Base-by-base conservation (phyloP, 768 basidiomycete genomes). In the Hirschioporus abietinus region DNA sequence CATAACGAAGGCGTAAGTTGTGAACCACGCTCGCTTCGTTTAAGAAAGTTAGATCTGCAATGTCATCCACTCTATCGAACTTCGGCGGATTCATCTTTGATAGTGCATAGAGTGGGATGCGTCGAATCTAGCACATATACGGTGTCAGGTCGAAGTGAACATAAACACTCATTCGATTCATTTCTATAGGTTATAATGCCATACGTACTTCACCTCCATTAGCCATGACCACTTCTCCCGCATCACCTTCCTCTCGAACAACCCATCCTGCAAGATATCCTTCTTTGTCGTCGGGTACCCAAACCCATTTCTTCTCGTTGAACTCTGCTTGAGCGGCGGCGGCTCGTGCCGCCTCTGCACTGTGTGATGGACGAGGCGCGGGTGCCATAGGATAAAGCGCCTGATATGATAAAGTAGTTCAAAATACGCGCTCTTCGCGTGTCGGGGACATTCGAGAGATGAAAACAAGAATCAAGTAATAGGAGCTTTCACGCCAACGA, bases 1-100 rank as follows among this genome's bases (percentile, higher is more conserved):
- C 91, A 77, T 95, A 99, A 77, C 97, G 84, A 71, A 93, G 79
- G 67, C 95, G 87, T 30, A 99, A 86, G 78, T 99, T 99, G 75
- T 99, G 94, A n/a, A 99, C 96, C 59, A 99, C 97, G 71, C 93
- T 95, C 12, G 97, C 96, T 83, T 99, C 97, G 76, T 99, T 99
- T 67, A 99, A 82, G 79, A 95, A 97, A 0, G 97, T 98, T 68
- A 99, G 83, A 79, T 99, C 96, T 58, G 97, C 97, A 70, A 99
- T 99, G 76, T 99, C 97, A 70, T 95, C 94, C 4, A 96, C 96
- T 35, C 94, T 87, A 80, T 99, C 96, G 76, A 99, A 99, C 78
- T 98, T 97, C 60, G 96, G 96, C 26, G 96, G 96, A 73, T 98
- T 98, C 95, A 96, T 96, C 82, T 96, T 96, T 73, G 90, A 92